Conservation (phyloP, 352 stramenopile genomes). For the Phytophthora fragariaefolia region DNA sequence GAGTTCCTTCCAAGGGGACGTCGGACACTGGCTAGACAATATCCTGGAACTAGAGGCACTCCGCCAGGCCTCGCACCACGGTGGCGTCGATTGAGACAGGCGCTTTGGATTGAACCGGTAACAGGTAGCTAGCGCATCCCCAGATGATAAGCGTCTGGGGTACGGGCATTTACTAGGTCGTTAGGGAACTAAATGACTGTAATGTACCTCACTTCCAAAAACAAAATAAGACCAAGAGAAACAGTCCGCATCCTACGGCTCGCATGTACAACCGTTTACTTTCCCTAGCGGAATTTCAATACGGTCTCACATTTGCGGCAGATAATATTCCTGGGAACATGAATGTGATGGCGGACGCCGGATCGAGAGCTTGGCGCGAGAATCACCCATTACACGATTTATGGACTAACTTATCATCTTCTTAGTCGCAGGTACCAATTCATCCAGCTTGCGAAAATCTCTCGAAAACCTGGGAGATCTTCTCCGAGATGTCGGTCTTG, state of each 20-base stretch:
- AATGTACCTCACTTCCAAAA: no score
- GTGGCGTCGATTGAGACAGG: no score
- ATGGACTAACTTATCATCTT: conserved; percentile 26
- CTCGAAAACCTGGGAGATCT: conserved; percentile 11
- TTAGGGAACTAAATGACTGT: no score
- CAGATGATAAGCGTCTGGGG: no score
- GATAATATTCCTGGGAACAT: conserved; percentile 8
- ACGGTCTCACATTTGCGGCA: conserved; percentile 11
- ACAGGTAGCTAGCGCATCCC: no score
- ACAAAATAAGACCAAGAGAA: not conserved
- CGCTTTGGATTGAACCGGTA: no score
- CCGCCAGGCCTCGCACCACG: no score
- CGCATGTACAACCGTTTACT: conserved; percentile 11
- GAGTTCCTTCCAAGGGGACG: no score
- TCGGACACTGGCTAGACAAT: no score
- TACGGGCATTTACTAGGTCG: no score
- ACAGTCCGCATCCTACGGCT: not conserved
- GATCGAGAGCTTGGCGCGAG: conserved; percentile 10
- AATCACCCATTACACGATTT: conserved; percentile 3
- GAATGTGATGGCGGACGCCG: conserved; percentile 16
- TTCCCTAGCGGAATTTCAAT: conserved; percentile 5
- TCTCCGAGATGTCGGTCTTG: conserved; percentile 2
- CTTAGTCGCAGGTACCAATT: conserved; percentile 17
- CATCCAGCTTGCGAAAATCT: conserved; percentile 22
- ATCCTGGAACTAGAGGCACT: no score